These are phyloP conservation scores for Colletotrichum higginsianum DNA, from an alignment of 2,329 filamentous ascomycete genomes.

Conservation along the genomic window DNA sequence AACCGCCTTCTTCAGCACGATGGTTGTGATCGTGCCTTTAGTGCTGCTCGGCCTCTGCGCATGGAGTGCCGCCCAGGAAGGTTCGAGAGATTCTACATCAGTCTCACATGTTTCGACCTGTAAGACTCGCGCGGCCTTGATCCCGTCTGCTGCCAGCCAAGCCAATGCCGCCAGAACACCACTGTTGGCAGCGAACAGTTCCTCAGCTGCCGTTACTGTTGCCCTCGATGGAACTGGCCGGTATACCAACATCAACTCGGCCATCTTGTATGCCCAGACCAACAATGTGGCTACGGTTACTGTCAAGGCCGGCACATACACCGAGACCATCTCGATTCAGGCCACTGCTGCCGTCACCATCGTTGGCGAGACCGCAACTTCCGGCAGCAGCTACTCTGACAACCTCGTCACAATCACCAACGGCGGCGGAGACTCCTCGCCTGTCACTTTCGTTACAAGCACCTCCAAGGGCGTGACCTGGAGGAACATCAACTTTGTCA, in stretches of 20 bases:
- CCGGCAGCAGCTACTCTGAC: constrained; percentile 50
- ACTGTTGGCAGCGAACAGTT: constrained; percentile 11
- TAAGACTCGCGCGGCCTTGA: neutral
- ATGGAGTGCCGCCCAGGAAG: too few relatives aligned
- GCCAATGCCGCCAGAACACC: constrained; percentile 6
- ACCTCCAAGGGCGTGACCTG: constrained; percentile 52
- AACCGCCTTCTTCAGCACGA: too few relatives aligned
- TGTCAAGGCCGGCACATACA: constrained; percentile 61
- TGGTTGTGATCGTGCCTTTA: too few relatives aligned
- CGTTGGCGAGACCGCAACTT: constrained; percentile 51
- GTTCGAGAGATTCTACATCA: too few relatives aligned
- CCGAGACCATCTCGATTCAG: constrained; percentile 56
- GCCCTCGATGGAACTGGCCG: constrained; percentile 60
- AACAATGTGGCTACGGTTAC: constrained; percentile 59
- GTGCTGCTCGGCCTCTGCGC: too few relatives aligned
- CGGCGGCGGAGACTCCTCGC: constrained; percentile 28
- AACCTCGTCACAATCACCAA: constrained; percentile 56
- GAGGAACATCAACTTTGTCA: constrained; percentile 58
- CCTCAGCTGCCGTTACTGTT: constrained; percentile 55
- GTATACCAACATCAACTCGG: constrained; percentile 60
- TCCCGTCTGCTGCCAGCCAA: neutral
- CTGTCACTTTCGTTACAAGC: constrained; percentile 50
- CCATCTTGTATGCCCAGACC: constrained; percentile 59
- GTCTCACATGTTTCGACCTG: too few relatives aligned
- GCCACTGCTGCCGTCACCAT: constrained; percentile 60